Evolutionary conservation across 2,329 filamentous ascomycete genomes (phyloP), one percentile per base, ranked within the genome.

Genomic region (Fusarium sp.): DNA sequence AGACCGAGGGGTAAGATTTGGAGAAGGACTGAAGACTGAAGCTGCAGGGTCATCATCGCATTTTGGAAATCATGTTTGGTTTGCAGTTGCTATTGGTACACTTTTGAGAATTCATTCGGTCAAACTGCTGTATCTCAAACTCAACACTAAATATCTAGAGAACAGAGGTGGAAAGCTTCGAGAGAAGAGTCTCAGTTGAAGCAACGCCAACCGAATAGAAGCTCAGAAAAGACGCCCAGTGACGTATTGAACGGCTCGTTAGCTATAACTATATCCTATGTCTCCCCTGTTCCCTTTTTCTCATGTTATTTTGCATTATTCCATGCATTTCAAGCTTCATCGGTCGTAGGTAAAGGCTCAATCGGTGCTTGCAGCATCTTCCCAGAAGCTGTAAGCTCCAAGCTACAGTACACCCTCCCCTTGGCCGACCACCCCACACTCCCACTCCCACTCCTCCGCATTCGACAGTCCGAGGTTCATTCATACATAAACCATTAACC

Each of bases 401-500:
- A 63, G 42, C 52, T 58, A 28, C 28, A 30, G 28, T 13, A 30
- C 59, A 50, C 58, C 55, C 67, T 74, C 72, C 72, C 65, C 70
- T 74, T 69, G 55, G 70, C 72, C 72, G 72, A 72, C 58, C 65
- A 65, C 69, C 60, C 70, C 70, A 69, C 72, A 67, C 43, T 61
- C 49, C 44, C 55, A 61, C 55, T 61, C 58, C 55, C 58, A 23
- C 49, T 61, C 67, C 67, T 73, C 67, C 70, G 64, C 71, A 73
- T 70, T 59, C 34, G 42, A 60, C 53, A 60, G 54, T 57, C 59
- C 62, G 50, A 66, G 61, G 60, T 61, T 50, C 67, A 62, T 60
- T 60, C 42, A 39, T 37, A 39, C 54, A 65, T 31, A 65, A 46
- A 39, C 30, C 34, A 42, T 28, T 41, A 41, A 23, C 13, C 19